A percentile compares a stretch with the other conserved stretches of the same genome.
Evolutionary conservation across 2,329 filamentous ascomycete species (phyloP).

Genomic region (Ceratocystis diversiconidia): DNA sequence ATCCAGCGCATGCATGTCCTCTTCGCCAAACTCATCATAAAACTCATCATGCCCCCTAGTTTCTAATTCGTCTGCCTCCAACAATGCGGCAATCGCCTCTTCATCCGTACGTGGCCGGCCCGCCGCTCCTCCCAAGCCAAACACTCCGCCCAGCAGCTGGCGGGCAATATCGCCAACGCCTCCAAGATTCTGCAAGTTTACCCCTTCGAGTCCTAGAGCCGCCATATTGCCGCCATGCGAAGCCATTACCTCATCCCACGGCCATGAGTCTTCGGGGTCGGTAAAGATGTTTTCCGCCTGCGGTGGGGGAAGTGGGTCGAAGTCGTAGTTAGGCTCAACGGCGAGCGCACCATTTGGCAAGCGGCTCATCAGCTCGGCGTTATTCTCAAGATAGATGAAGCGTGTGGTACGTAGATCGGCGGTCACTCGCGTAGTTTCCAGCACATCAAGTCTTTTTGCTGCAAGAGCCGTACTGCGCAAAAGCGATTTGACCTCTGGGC

Average conservation of each 20-base stretch:
- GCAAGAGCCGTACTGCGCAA: constrained; percentile 51
- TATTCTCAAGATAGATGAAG: constrained; percentile 65
- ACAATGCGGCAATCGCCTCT: constrained; percentile 4
- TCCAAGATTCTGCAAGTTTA: constrained; percentile 8
- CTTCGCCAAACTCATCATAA: constrained; percentile 1
- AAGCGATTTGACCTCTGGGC: constrained; percentile 51
- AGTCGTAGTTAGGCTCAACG: constrained; percentile 54
- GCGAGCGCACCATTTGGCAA: constrained; percentile 53
- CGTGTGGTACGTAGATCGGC: constrained; percentile 40
- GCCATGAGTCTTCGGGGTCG: constrained; percentile 28
- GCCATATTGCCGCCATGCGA: background rate
- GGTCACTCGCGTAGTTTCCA: constrained; percentile 24
- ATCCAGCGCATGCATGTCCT: background rate
- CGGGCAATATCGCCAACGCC: constrained; percentile 14
- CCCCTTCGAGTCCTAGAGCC: constrained; percentile 14
- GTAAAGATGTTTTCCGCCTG: constrained; percentile 40
- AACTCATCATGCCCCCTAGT: background rate
- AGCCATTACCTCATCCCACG: constrained; percentile 27
- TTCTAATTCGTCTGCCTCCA: background rate
- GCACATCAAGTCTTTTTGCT: constrained; percentile 15
- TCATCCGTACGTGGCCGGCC: constrained; percentile 2
- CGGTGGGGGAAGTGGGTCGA: constrained; percentile 66
- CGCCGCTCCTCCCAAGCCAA: constrained; percentile 7
- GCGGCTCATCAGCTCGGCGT: constrained; percentile 53
- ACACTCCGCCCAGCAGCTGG: constrained; percentile 14